phyloP scores from a whole-genome alignment of 2,329 filamentous ascomycete genomes.

The Mycocentrospora acerina region DNA sequence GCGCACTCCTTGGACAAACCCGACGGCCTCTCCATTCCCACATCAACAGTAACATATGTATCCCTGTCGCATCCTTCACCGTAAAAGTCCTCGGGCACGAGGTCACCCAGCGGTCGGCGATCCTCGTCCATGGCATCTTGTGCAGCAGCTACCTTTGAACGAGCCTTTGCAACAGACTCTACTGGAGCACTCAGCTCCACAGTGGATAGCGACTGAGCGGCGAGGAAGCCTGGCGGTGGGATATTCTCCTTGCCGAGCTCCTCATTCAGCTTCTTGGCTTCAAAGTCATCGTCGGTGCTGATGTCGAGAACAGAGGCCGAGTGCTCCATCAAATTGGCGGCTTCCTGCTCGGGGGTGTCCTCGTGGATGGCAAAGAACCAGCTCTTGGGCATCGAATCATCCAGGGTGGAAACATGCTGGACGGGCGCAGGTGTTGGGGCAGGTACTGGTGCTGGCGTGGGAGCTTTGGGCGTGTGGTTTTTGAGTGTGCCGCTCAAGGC shows the following conservation, averaged over 20 bases:
- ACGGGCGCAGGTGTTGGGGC: conserved; percentile 40
- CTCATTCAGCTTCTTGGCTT: conserved; percentile 54
- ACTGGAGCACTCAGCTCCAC: not conserved
- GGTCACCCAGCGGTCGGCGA: conserved; percentile 39
- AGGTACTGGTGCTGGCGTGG: conserved; percentile 34
- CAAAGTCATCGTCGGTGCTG: conserved; percentile 78
- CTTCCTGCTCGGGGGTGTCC: conserved; percentile 85
- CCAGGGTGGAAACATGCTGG: conserved; percentile 32
- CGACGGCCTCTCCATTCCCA: conserved; percentile 36
- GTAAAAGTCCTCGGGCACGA: conserved; percentile 42
- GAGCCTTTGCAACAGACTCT: too few relatives aligned
- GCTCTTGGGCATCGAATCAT: conserved; percentile 58
- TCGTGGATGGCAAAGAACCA: conserved; percentile 97
- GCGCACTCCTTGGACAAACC: conserved; percentile 38
- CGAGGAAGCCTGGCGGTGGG: conserved; percentile 60
- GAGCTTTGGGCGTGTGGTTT: conserved; percentile 55
- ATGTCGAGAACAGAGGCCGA: conserved; percentile 85
- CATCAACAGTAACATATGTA: conserved; percentile 41
- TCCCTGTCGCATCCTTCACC: conserved; percentile 39
- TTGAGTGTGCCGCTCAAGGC: conserved; percentile 77
- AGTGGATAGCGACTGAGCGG: conserved; percentile 17
- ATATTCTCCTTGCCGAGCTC: conserved; percentile 88
- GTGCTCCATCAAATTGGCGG: conserved; percentile 91
- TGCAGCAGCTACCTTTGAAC: too few relatives aligned
- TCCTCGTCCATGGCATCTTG: conserved; percentile 46